A percentile compares a stretch with the other conserved stretches of the same genome.
These are phyloP conservation scores for Paramecium pentaurelia DNA, from an alignment of 73 alveolate genomes.

Conservation along the genomic window DNA sequence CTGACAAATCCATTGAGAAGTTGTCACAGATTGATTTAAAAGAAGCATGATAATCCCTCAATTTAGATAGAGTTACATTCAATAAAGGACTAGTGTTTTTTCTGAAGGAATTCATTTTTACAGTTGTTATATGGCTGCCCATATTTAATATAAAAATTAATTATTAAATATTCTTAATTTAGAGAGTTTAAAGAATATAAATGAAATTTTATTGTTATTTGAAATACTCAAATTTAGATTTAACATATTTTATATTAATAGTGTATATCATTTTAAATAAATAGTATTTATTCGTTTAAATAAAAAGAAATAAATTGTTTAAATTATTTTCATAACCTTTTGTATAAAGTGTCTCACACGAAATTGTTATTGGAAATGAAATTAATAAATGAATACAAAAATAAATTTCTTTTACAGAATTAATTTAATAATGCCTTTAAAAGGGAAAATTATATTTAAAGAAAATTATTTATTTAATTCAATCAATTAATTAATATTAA, in stretches of 20 bases:
- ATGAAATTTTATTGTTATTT: background rate
- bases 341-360: background rate
- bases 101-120: slow-evolving; percentile 60
- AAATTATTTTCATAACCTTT: background rate
- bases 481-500: background rate
- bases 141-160: background rate
- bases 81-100: slow-evolving; percentile 58
- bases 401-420: background rate
- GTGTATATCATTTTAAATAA: background rate
- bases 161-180: background rate
- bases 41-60: slow-evolving; percentile 91
- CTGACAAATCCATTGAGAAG: slow-evolving; percentile 86
- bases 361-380: background rate
- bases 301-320: background rate
- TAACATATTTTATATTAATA: background rate
- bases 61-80: slow-evolving; percentile 67
- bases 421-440: background rate
- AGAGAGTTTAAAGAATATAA: background rate
- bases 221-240: background rate
- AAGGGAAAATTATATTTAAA: background rate
- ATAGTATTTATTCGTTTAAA: background rate
- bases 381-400: background rate
- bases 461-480: background rate
- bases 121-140: slow-evolving; percentile 56
- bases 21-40: slow-evolving; percentile 91